Base-by-base conservation (phyloP, 768 basidiomycete genomes). In the Coprinellus micaceus region DNA sequence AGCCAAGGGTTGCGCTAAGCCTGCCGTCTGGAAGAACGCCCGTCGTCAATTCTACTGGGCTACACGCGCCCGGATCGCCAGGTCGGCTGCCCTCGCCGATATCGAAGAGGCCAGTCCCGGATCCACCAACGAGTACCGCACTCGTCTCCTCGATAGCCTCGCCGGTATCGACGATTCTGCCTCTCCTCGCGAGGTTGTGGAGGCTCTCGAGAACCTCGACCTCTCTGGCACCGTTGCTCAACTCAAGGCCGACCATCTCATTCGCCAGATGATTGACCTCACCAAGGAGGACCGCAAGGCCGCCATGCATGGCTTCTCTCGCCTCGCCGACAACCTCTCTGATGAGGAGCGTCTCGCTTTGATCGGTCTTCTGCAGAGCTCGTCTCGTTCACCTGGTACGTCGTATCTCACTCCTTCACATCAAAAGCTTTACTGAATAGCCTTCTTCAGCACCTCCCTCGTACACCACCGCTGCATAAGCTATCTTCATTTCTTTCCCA, bases 21-120 rank as follows among this genome's bases (percentile, higher is more conserved):
- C 91, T 19, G 78, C 84, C 26, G 82, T 86, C 45, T 98, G 95
- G 95, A 92, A 90, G 71, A 81, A 90, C 52, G 85, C 94, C 54
- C 86, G 93, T 57, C 83, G 94, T 58, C 81, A 86, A 66, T 95
- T 98, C 81, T 96, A 96, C 75, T 97, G 94, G 94, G 84, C 90
- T 41, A 80, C 92, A 28, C 88, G 95, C 43, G 87, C 88, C n/a
- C 86, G 88, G 52, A 72, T 91, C 29, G 88, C 88, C 24, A 83
- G 81, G 53, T 86, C 87, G 1, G 72, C 75, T 37, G 86, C 86
- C 19, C 74, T 90, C 41, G 76, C 79, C 41, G 74, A 79, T 58
- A 76, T 97, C 43, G 77, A 81, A 4, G 82, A 82, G 47, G 88
- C 89, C 19, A 85, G 84, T 63, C 92, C 95, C 3, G 82, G 81